Evolutionary conservation across 495 filamentous ascomycete species (phyloP).

Genomic region (Ascobolus immersus): DNA sequence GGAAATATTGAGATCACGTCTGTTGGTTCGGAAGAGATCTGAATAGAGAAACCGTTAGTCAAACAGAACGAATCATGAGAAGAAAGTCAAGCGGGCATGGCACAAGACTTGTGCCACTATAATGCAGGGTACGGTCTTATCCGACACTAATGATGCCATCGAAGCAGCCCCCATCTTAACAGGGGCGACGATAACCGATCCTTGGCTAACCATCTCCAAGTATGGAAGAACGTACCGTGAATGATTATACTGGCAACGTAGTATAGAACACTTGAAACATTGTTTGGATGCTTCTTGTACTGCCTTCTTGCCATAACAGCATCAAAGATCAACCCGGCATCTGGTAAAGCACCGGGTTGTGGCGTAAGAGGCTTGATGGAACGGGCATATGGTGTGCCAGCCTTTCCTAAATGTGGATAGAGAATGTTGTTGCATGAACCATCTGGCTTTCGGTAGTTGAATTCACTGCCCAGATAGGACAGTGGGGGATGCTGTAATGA

Average conservation of each 20-base stretch:
- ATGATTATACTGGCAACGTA: constrained; percentile 79
- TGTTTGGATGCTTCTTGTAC: constrained; percentile 43
- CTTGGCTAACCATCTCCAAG: neutral
- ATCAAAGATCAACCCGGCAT: constrained; percentile 57
- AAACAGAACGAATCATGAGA: no score
- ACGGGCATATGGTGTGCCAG: constrained; percentile 42
- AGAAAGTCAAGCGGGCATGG: no score
- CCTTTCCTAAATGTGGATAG: constrained; percentile 34
- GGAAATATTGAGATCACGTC: constrained; percentile 29
- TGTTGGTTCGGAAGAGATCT: constrained; percentile 40
- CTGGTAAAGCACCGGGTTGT: constrained; percentile 39
- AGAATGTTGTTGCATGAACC: constrained; percentile 40
- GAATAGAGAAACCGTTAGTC: constrained; percentile 8
- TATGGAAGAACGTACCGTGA: constrained; percentile 27
- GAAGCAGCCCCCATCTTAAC: no score
- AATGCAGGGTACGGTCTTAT: no score
- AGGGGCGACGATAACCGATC: no score
- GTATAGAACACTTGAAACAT: constrained; percentile 69
- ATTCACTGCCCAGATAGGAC: constrained; percentile 26
- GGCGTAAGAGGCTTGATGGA: constrained; percentile 39
- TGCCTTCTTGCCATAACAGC: constrained; percentile 32
- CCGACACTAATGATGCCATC: no score
- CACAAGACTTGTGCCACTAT: no score
- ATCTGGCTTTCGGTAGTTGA: constrained; percentile 40
- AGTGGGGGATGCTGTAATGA: constrained; percentile 43